Evolutionary conservation across 2,329 filamentous ascomycete species (phyloP), one percentile per base, ranked within the genome.

Genomic region (Pseudogymnoascus sp.): DNA sequence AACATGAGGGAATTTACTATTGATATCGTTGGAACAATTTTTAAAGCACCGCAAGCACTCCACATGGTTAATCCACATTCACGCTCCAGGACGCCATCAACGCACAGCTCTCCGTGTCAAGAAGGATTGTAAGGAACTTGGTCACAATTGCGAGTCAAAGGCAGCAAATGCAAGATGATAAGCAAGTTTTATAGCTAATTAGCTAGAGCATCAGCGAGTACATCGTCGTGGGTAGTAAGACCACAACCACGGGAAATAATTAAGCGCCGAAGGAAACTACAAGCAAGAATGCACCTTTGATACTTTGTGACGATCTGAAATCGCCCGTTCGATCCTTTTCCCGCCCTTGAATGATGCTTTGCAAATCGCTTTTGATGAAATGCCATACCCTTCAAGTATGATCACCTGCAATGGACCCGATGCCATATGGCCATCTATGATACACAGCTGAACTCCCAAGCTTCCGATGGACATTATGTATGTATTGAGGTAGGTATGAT

Each of bases 1-100:
- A 61, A 73, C 72, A 64, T 73, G 71, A 72, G 29, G 16, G 26
- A 24, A 4, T 13, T 21, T 19, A 33, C n/a, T 33, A 14, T 33
- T 33, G 33, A 19, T 33, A 19, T 33, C 29, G 50, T 19, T 56
- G 50, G 50, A 33, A 56, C 19, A 56, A 19, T 56, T 26, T 33
- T 56, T 56, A 56, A 56, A 56, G 50, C 29, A 33, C 29, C 50
- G 29, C 29, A 33, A 56, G 50, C 50, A 56, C 50, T 33, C 29
- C 50, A 33, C 29, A 56, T 56, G 50, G 50, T 33, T 56, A 33
- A 33, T 56, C 50, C 50, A 56, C 16, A 56, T 19, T 56, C 29
- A 56, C n/a, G 29, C 29, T 31, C 50, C 29, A 56, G 29, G 10
- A 33, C 10, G 10, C 29, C n/a, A 33, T 19, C 50, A 33, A 53